Base-by-base conservation (phyloP, 345 rosid genomes). In the Laguncularia racemosa region DNA sequence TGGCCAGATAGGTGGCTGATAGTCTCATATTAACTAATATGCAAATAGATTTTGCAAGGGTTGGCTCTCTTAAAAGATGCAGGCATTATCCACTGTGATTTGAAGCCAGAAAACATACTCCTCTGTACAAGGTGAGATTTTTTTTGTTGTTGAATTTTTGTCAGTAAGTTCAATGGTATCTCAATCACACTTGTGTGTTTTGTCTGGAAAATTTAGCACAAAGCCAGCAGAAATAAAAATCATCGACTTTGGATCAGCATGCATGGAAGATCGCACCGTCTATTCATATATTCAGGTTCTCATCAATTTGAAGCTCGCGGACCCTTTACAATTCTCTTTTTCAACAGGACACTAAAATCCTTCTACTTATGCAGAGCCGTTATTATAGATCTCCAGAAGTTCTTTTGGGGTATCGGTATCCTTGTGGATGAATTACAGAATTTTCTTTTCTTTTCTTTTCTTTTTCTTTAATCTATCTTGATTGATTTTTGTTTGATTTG, bases 341-440 rank as follows among this genome's bases (percentile, higher is more conserved):
- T 9, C 40, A 33, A 33, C 40, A 33, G 28, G 40, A 33, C 40
- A 33, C 40, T 33, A 33, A 33, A 6, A 7, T 58, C 13, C 67
- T 46, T 7, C 67, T 75, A 59, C 65, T 72, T 73, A 64, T 73
- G 82, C 99, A 95, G 99, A 88, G 96, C 68, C 99, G 99, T 69
- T 95, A 95, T 62, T 95, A 95, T 75, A 82, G 99, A 66, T 95
- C 97, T 61, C 99, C 99, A 17, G 96, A 95, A 80, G 96, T 95
- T 61, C 85, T 95, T 58, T 96, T 95, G 72, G 99, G 99, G 23
- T 85, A 88, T 73, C 96, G 78, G 99, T 95, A 95, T 95, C 99
- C 93, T 84, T 71, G 60, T 62, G 28, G 60, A 59, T 48, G 19
- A 20, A 58, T 61, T 19, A 53, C 19, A 48, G 14, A 62, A 17